A percentile compares a stretch with the other conserved stretches of the same genome.
Conservation (phyloP, 371 early-diverging fungal species). For the Apophysomyces sp. region DNA sequence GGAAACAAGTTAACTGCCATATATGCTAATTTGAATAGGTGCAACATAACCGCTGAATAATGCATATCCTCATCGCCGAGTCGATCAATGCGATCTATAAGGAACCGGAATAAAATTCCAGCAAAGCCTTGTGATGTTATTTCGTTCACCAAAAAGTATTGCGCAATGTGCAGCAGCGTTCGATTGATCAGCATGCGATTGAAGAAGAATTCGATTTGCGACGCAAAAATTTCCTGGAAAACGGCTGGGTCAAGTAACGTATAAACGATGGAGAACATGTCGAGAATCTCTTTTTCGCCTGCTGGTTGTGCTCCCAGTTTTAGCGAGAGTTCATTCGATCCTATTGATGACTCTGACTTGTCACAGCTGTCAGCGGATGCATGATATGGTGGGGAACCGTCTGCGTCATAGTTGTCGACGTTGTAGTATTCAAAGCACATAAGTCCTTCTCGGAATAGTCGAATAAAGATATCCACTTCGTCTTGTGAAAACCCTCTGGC, state of each 20-base stretch:
- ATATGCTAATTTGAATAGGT: conserved; percentile 92
- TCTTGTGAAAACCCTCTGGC: conserved; percentile 70
- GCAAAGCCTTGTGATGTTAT: conserved; percentile 77
- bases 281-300: conserved; percentile 89
- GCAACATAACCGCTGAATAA: conserved; percentile 80
- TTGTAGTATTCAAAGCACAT: conserved; percentile 87
- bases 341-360: conserved; percentile 31
- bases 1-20: conserved; percentile 94
- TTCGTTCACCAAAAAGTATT: conserved; percentile 86
- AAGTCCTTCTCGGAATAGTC: conserved; percentile 84
- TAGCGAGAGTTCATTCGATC: conserved; percentile 25
- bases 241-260: conserved; percentile 86
- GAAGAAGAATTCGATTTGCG: conserved; percentile 86
- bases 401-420: conserved; percentile 67
- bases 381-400: conserved; percentile 39
- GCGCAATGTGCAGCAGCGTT: conserved; percentile 82
- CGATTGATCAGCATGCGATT: conserved; percentile 80
- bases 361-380: conserved; percentile 11
- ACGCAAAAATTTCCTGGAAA: conserved; percentile 93
- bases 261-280: conserved; percentile 89
- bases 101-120: conserved; percentile 73
- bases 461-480: conserved; percentile 66
- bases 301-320: conserved; percentile 57
- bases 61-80: conserved; percentile 79
- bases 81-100: conserved; percentile 82